Conservation (phyloP, 2,329 filamentous ascomycete genomes). For the Colletotrichum costaricense region DNA sequence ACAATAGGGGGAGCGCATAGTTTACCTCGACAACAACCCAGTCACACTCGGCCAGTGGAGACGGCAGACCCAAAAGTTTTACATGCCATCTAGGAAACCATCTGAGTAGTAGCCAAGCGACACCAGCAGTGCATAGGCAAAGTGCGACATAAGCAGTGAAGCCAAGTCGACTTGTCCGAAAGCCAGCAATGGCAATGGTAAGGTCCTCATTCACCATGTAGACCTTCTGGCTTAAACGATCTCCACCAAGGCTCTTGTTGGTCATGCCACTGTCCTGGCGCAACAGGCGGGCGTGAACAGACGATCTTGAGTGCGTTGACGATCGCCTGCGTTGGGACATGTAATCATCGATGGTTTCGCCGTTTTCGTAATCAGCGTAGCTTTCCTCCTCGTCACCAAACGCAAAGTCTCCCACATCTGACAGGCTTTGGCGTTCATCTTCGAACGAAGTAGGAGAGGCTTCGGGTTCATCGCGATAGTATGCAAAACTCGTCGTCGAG, state of each 20-base stretch:
- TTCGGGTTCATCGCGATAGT: conserved; percentile 72
- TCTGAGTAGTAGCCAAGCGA: conserved; percentile 85
- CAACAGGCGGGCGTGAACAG: conserved; percentile 73
- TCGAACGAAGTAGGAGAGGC: conserved; percentile 37
- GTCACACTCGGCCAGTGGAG: conserved; percentile 77
- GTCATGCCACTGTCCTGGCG: conserved; percentile 78
- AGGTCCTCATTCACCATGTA: conserved; percentile 95
- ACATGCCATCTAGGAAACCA: conserved; percentile 94
- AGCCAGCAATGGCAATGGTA: conserved; percentile 93
- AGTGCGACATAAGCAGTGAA: conserved; percentile 75
- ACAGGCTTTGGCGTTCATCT: conserved; percentile 45
- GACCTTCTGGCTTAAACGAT: conserved; percentile 85
- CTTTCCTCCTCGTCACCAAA: conserved; percentile 53
- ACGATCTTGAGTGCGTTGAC: conserved; percentile 68
- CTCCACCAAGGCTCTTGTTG: conserved; percentile 70
- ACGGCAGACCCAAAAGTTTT: conserved; percentile 75
- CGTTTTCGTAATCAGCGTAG: conserved; percentile 52
- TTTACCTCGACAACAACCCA: conserved; percentile 92
- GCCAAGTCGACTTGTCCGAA: conserved; percentile 80
- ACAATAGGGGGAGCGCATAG: conserved; percentile 17
- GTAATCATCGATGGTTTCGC: conserved; percentile 57
- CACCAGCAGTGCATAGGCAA: conserved; percentile 78
- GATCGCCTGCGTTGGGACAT: conserved; percentile 69
- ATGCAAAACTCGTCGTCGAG: conserved; percentile 90
- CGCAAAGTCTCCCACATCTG: conserved; percentile 53